phyloP scores from a whole-genome alignment of 2,329 filamentous ascomycete species.

The Xylariaceae sp. region DNA sequence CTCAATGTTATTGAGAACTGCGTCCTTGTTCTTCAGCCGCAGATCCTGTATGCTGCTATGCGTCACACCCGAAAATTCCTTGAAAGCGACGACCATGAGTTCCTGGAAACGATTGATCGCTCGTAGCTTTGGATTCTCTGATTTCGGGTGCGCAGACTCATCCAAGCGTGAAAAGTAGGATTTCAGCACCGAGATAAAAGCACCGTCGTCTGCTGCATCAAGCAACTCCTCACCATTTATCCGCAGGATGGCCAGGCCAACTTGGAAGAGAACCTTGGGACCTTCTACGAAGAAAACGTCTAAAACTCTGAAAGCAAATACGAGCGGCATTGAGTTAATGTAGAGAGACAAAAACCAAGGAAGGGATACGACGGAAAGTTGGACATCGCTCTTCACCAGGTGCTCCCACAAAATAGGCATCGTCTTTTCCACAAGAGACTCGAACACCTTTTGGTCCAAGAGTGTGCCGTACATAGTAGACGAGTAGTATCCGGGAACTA shows the following conservation, averaged over 20 bases:
- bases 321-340: conserved; percentile 98
- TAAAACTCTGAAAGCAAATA: conserved; percentile 93
- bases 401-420: conserved; percentile 99
- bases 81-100: conserved; percentile 98
- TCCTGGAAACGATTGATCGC: conserved; percentile 96
- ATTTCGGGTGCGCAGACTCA: conserved; percentile 92
- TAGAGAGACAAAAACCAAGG: conserved; percentile 98
- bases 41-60: conserved; percentile 88
- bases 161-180: conserved; percentile 90
- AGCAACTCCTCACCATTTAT: conserved; percentile 96
- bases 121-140: conserved; percentile 88
- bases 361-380: conserved; percentile 92
- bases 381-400: conserved; percentile 92
- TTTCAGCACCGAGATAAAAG: conserved; percentile 95
- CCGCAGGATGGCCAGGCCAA: conserved; percentile 90
- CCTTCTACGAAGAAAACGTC: conserved; percentile 99
- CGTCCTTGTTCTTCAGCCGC: conserved; percentile 87
- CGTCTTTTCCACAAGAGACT: conserved; percentile 95
- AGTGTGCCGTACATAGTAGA: conserved; percentile 99
- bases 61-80: conserved; percentile 94
- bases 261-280: conserved; percentile 94
- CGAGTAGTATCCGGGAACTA: conserved; percentile 95
- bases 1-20: conserved; percentile 92
- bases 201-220: conserved; percentile 89
- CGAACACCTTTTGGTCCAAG: conserved; percentile 94